Conservation (phyloP, 2,329 filamentous ascomycete species). For the Pezicula carpinea region DNA sequence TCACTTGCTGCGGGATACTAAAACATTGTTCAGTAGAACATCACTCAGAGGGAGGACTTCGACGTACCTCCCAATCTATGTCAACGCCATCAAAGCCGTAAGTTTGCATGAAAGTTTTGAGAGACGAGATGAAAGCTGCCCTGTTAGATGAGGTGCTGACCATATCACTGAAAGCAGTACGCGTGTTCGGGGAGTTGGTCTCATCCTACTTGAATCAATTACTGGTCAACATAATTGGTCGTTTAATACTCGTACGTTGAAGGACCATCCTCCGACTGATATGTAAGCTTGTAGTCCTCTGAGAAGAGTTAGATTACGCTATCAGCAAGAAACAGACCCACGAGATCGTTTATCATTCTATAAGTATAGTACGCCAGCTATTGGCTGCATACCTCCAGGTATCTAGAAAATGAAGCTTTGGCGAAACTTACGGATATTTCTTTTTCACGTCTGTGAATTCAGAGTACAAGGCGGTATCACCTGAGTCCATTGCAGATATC, state of each 20-base stretch:
- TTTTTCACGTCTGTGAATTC: slow-evolving; percentile 10
- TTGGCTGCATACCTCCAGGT: too few relatives aligned
- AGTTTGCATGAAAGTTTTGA: slow-evolving; percentile 34
- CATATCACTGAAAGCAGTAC: slow-evolving; percentile 30
- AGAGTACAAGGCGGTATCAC: slow-evolving; percentile 5
- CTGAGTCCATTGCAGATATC: slow-evolving; percentile 21
- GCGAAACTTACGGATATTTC: neutral
- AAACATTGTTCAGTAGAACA: slow-evolving; percentile 4
- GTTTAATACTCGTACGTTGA: neutral
- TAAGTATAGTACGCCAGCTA: too few relatives aligned
- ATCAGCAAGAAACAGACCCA: neutral
- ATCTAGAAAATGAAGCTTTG: neutral
- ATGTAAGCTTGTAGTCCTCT: neutral
- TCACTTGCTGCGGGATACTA: slow-evolving; percentile 31
- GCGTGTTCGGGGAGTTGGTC: neutral
- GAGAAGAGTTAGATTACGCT: neutral
- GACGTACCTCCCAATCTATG: slow-evolving; percentile 37
- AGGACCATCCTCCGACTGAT: slow-evolving; percentile 1
- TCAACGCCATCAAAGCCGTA: slow-evolving; percentile 42
- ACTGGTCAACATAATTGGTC: neutral
- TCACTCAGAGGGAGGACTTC: neutral
- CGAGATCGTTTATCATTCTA: too few relatives aligned
- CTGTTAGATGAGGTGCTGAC: slow-evolving; percentile 24
- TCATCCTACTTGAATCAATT: neutral
- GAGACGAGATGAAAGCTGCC: slow-evolving; percentile 31